Percentiles rank a stretch among this genome's conserved stretches.
These are phyloP conservation scores for Trypanosoma vivax DNA, from an alignment of 208 protist species.

Conservation along the genomic window DNA sequence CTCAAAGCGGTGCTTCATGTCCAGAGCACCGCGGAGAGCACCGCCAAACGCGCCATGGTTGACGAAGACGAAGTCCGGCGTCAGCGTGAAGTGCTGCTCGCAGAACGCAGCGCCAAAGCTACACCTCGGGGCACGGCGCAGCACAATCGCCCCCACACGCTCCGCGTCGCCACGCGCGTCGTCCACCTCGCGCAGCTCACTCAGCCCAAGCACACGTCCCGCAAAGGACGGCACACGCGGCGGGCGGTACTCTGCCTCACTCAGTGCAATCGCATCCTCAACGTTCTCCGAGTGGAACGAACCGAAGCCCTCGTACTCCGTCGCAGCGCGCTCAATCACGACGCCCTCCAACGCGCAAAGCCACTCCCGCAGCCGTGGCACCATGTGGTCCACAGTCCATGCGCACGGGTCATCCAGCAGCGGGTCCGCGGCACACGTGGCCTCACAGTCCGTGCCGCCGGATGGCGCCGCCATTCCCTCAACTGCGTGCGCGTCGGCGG, in stretches of 20 bases:
- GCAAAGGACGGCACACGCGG: slow-evolving; percentile 37
- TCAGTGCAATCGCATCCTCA: slow-evolving; percentile 61
- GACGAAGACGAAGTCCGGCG: slow-evolving; percentile 70
- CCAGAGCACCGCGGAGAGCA: slow-evolving; percentile 46
- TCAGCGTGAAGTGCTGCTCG: slow-evolving; percentile 62
- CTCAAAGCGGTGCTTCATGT: slow-evolving; percentile 76
- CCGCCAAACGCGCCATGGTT: slow-evolving; percentile 93
- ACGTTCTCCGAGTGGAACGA: slow-evolving; percentile 91
- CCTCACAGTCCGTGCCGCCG: background rate
- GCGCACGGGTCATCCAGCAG: background rate
- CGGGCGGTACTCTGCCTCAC: slow-evolving; percentile 48
- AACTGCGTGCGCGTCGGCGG: too few species aligned
- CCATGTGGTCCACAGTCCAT: slow-evolving; percentile 1
- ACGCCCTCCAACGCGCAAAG: slow-evolving; percentile 21
- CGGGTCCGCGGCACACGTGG: background rate
- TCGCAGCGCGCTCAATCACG: slow-evolving; percentile 23
- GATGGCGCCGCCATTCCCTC: too few species aligned
- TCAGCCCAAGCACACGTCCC: slow-evolving; percentile 25
- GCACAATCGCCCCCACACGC: slow-evolving; percentile 2
- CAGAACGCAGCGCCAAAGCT: slow-evolving; percentile 46
- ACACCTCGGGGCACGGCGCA: background rate
- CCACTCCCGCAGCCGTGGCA: slow-evolving; percentile 12
- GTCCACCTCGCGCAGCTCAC: slow-evolving; percentile 21
- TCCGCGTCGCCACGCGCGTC: slow-evolving; percentile 15
- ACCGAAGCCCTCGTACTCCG: slow-evolving; percentile 82